Evolutionary conservation across 1,139 yeast genomes (phyloP), one percentile per base, ranked within the genome.

Genomic region (Hanseniaspora uvarum): DNA sequence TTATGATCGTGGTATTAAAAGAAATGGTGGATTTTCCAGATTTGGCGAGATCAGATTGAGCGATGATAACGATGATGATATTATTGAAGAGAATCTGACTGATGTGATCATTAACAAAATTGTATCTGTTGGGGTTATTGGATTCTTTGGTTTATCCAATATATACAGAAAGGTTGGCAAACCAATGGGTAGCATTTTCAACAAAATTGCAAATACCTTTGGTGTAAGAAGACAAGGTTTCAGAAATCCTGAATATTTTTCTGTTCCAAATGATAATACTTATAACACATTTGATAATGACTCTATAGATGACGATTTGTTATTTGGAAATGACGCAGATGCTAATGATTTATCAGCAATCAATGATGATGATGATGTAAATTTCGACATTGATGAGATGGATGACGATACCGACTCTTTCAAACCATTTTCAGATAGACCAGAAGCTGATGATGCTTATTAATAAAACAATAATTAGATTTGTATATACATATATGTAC

Each of bases 21-120:
- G 94, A 67, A 80, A 84, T 65, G 88, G 92, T 52, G 88, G 95
- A 7, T 81, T 86, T 66, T 74, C 81, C 57, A 74, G 87, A 61
- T 80, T 86, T 63, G 95, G 96, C 16, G 95, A 85, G 66, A 89
- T 89, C 56, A 74, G 96, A 62, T 75, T 89, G 50, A 94, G 85
- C 45, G 92, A 82, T 55, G 88, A 81, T 46, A 12, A 41, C 16
- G 53, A 50, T 19, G 48, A 31, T 54, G 70, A 68, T 21, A 76
- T 86, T 14, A 79, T 84, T 57, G 92, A 83, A 65, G 78, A 84
- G 57, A 80, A 81, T 59, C 63, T 65, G n/a, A 73, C 80, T 18
- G 92, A 84, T 64, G 77, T 71, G 50, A 75, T 76, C 16, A 84
- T 84, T 3, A 84, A 84, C 60, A 60, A 65, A 14, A 73, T 83